phyloP scores from a whole-genome alignment of 768 basidiomycete species.

The Harrya chromipes region DNA sequence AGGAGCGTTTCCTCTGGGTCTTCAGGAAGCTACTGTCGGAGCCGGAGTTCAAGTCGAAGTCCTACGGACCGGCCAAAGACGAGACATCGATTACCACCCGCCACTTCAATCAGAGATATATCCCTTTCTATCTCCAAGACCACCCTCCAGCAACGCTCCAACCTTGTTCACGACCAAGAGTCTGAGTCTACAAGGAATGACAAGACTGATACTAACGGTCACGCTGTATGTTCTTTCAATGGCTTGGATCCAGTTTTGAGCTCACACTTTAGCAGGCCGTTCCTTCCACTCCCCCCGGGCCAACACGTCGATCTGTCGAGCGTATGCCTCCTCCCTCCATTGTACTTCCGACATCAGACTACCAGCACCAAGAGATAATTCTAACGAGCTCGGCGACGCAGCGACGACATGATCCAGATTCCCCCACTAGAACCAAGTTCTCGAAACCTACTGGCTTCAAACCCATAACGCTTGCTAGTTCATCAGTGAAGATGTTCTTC shows the following conservation, averaged over 20 bases:
- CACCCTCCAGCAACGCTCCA: constrained; percentile 20
- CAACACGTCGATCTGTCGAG: constrained; percentile 24
- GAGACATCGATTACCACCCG: constrained; percentile 60
- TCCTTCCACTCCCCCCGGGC: constrained; percentile 20
- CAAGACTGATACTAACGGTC: constrained; percentile 36
- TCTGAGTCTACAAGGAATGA: constrained; percentile 34
- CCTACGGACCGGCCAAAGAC: constrained; percentile 50
- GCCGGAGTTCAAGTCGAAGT: constrained; percentile 50
- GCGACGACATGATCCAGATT: constrained; percentile 17
- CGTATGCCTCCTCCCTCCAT: constrained; percentile 34
- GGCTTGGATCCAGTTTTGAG: neutral
- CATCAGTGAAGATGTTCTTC: constrained; percentile 74
- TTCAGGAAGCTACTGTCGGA: constrained; percentile 54
- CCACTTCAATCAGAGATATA: constrained; percentile 38
- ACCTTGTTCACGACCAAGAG: constrained; percentile 19
- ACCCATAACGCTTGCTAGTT: constrained; percentile 54
- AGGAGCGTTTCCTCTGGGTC: constrained; percentile 55
- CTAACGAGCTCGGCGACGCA: constrained; percentile 7
- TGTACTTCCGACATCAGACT: constrained; percentile 21
- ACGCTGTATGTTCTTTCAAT: constrained; percentile 23
- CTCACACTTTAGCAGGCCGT: constrained; percentile 18
- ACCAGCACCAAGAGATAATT: constrained; percentile 10
- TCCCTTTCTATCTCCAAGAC: constrained; percentile 33
- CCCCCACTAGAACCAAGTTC: constrained; percentile 17
- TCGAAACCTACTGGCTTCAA: constrained; percentile 56